Evolutionary conservation across 495 filamentous ascomycete genomes (phyloP).

Genomic region (Podospora bellae-mahoneyi): DNA sequence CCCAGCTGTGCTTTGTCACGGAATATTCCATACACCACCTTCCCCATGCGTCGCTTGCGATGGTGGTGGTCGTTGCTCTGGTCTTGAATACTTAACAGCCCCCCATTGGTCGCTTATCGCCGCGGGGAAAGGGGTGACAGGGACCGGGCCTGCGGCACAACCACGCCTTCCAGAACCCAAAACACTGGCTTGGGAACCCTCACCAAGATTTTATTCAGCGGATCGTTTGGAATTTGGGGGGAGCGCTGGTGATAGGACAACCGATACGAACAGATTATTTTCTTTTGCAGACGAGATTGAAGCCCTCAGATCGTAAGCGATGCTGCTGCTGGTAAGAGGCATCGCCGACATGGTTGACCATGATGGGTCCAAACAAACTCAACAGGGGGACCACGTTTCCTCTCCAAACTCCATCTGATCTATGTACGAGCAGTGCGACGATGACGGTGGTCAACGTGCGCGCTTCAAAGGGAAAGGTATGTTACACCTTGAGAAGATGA

Average conservation of each 20-base stretch:
- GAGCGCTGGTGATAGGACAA: background rate
- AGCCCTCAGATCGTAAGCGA: background rate
- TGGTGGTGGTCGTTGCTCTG: background rate
- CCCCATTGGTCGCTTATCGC: background rate
- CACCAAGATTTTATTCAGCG: background rate
- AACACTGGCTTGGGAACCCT: conserved; percentile 6
- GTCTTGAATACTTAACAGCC: background rate
- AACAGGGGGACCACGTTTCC: conserved; percentile 21
- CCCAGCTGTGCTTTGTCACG: conserved; percentile 3
- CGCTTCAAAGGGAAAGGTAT: no score
- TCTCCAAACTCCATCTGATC: conserved; percentile 7
- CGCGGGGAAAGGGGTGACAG: background rate
- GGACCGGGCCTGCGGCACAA: conserved; percentile 17
- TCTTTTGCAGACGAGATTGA: background rate
- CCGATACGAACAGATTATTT: background rate
- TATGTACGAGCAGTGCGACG: background rate
- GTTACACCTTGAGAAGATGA: no score
- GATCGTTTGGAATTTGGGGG: background rate
- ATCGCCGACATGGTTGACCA: background rate
- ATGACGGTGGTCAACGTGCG: background rate
- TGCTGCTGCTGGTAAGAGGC: background rate
- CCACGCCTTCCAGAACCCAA: conserved; percentile 1
- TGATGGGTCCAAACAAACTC: background rate
- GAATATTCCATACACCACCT: conserved; percentile 6
- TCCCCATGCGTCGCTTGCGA: background rate